Evolutionary conservation across 148 eudicot species (phyloP).

Genomic region (Nyssa sinensis): DNA sequence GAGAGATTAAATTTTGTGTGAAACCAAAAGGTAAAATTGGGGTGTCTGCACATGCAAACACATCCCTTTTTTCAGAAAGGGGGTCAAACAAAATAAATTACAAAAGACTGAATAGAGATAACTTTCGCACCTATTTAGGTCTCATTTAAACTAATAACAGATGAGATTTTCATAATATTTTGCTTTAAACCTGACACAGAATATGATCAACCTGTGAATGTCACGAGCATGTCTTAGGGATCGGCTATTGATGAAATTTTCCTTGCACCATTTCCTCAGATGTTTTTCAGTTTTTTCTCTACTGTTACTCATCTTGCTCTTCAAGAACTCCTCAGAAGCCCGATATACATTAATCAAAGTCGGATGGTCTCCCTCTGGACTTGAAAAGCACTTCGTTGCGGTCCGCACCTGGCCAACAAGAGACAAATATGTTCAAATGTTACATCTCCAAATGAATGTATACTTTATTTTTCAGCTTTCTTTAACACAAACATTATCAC

Average conservation of each 20-base stretch:
- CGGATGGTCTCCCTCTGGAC: conserved; percentile 86
- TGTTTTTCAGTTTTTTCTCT: conserved; percentile 65
- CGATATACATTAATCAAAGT: conserved; percentile 73
- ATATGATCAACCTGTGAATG: conserved; percentile 62
- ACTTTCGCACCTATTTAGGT: not conserved
- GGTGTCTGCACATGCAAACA: not conserved
- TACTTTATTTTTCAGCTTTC: no score
- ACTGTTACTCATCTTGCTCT: conserved; percentile 41
- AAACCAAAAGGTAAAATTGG: not conserved
- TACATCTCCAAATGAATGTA: not conserved
- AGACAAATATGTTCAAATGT: not conserved
- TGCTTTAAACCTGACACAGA: not conserved
- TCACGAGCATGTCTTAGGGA: conserved; percentile 87
- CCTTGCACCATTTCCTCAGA: conserved; percentile 85
- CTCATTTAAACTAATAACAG: not conserved
- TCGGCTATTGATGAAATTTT: conserved; percentile 79
- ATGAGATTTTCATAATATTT: not conserved
- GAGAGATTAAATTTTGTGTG: not conserved
- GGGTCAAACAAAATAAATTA: not conserved
- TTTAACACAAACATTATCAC: no score
- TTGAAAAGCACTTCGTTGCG: conserved; percentile 69
- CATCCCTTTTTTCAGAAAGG: not conserved
- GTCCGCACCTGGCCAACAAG: conserved; percentile 52
- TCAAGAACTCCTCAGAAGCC: conserved; percentile 68
- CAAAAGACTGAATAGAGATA: not conserved